phyloP scores from a whole-genome alignment of 2,329 filamentous ascomycete species.

The Ophiostoma australiae region DNA sequence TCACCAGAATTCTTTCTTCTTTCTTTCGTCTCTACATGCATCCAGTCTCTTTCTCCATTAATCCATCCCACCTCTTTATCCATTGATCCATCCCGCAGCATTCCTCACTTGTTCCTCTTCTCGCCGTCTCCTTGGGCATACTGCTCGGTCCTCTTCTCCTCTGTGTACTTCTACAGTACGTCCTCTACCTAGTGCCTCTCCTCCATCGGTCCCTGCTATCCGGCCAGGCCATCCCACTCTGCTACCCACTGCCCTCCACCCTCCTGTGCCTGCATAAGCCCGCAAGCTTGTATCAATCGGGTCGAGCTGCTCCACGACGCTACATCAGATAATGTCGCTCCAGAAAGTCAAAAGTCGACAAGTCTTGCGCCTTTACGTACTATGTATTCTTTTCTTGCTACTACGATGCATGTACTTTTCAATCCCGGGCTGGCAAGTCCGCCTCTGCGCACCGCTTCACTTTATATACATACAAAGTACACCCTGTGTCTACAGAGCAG shows the following conservation, averaged over 20 bases:
- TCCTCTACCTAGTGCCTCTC: too few species aligned
- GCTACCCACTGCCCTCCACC: not conserved
- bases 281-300: not conserved
- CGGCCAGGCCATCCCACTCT: not conserved
- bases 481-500: too few species aligned
- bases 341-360: not conserved
- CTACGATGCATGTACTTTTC: not conserved
- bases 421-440: not conserved
- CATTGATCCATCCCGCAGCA: not conserved
- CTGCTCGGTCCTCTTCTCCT: not conserved
- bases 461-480: not conserved
- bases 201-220: not conserved
- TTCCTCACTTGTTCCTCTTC: not conserved
- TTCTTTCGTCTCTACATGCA: not conserved
- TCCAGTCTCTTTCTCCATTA: not conserved
- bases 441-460: not conserved
- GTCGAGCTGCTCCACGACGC: not conserved
- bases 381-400: not conserved
- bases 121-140: not conserved
- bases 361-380: not conserved
- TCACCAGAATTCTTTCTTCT: not conserved
- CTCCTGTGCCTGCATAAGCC: not conserved
- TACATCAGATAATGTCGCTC: not conserved
- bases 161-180: not conserved
- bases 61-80: not conserved